Evolutionary conservation across 2,329 filamentous ascomycete genomes (phyloP), one percentile per base, ranked within the genome.

Genomic region (Sphaerulina populicola): DNA sequence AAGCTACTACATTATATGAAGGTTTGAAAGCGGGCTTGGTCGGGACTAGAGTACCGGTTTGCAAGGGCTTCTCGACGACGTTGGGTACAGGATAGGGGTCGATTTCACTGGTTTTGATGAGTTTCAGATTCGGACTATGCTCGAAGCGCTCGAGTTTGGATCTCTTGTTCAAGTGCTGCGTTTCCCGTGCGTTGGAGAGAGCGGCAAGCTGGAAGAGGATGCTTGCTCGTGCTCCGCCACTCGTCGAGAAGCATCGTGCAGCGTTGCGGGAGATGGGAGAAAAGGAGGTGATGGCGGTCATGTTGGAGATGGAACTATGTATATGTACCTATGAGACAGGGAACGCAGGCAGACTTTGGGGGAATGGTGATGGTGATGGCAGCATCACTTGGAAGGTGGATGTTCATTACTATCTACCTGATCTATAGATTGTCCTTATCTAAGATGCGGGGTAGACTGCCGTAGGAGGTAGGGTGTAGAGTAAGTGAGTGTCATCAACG

Each of bases 151-250:
- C 35, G 11, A 66, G 61, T 6, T 51, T 50, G 31, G 64, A 60
- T 38, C 64, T 40, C 44, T 63, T 64, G 57, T 59, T 62, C 55
- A 66, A 62, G 55, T 66, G 62, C 41, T 64, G 61, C 1, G 63
- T 66, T 33, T 66, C 64, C 21, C 62, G 61, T 48, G 55, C 56
- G 57, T 66, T 64, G 40, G 58, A 61, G 3, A 66, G 56, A 18
- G 59, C 56, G 36, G 48, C 42, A n/a, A 66, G 58, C 38, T 59
- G 58, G 58, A 65, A 64, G 37, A 63, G 55, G 41, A 60, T 44
- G 56, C 53, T 58, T 11, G 60, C 60, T 36, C 12, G 50, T 14
- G 50, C 11, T 23, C 53, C 39, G 15, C 44, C 45, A 43, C 56
- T 49, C 15, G 57, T 60, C 33, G 55, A 57, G 57, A 62, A 62